Percentiles rank a stretch among this genome's conserved stretches.
phyloP scores from a whole-genome alignment of 805 yeast genomes.

The Yarrowia divulgata region DNA sequence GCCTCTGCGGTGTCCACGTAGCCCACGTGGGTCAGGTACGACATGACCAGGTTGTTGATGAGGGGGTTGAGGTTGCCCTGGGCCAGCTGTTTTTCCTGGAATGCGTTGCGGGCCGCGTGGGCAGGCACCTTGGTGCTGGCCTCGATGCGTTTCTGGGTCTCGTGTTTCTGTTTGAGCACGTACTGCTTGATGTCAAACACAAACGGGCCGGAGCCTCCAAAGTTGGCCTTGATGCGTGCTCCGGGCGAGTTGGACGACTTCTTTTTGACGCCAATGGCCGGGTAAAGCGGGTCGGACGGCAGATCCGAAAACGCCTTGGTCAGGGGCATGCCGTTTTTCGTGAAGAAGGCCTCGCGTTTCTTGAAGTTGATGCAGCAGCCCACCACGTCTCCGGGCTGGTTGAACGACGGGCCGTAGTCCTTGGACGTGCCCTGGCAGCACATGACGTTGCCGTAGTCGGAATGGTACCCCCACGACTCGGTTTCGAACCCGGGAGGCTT shows the following conservation, averaged over 20 bases:
- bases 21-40: slow-evolving; percentile 67
- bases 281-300: slow-evolving; percentile 55
- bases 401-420: slow-evolving; percentile 57
- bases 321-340: slow-evolving; percentile 77
- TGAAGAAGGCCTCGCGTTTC: slow-evolving; percentile 69
- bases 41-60: slow-evolving; percentile 52
- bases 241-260: slow-evolving; percentile 46
- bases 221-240: slow-evolving; percentile 59
- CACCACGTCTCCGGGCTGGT: slow-evolving; percentile 63
- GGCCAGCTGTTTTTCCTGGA: slow-evolving; percentile 37
- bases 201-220: slow-evolving; percentile 57
- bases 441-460: slow-evolving; percentile 58
- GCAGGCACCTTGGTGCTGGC: slow-evolving; percentile 40
- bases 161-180: slow-evolving; percentile 56
- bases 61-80: slow-evolving; percentile 42
- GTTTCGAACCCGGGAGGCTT: slow-evolving; percentile 59
- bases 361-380: slow-evolving; percentile 85
- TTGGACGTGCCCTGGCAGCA: slow-evolving; percentile 54
- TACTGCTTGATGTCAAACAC: slow-evolving; percentile 66
- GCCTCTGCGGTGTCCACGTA: slow-evolving; percentile 61
- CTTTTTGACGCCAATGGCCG: slow-evolving; percentile 56
- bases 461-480: slow-evolving; percentile 61
- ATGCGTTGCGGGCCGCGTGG: slow-evolving; percentile 39
- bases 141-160: slow-evolving; percentile 44
- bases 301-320: slow-evolving; percentile 63